These are phyloP conservation scores for Exophiala dermatitidis DNA, from an alignment of 2,329 filamentous ascomycete species.

Conservation along the genomic window DNA sequence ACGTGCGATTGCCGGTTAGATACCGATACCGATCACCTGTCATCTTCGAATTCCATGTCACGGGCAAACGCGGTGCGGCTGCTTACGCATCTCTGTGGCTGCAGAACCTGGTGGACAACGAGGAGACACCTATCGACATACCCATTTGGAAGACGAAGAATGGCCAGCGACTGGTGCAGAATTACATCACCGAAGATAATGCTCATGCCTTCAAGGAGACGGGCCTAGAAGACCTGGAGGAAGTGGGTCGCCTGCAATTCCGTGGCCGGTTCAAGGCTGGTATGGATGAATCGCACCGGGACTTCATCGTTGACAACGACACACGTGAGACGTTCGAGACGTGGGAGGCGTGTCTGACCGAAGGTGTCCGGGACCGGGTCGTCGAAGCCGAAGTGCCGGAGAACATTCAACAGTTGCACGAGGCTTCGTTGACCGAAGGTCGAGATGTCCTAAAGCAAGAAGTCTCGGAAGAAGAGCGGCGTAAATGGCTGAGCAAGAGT, in stretches of 20 bases:
- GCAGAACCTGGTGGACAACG: constrained; percentile 72
- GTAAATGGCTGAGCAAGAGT: constrained; percentile 69
- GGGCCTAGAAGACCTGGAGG: constrained; percentile 66
- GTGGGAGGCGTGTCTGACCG: constrained; percentile 84
- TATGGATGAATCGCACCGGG: constrained; percentile 76
- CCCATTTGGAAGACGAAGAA: constrained; percentile 83
- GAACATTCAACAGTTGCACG: constrained; percentile 66
- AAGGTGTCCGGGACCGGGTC: constrained; percentile 68
- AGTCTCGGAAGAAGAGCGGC: constrained; percentile 59
- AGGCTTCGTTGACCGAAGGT: constrained; percentile 69
- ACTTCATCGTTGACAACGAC: constrained; percentile 79
- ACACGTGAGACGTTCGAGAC: constrained; percentile 88
- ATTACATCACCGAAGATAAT: constrained; percentile 81
- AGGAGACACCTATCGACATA: constrained; percentile 70
- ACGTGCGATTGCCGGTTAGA: constrained; percentile 75
- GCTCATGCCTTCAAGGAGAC: constrained; percentile 54
- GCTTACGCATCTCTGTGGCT: constrained; percentile 81
- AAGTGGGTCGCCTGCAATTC: constrained; percentile 77
- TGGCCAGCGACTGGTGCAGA: constrained; percentile 70
- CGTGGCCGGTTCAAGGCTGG: constrained; percentile 77
- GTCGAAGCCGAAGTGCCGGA: constrained; percentile 69
- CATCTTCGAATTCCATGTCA: constrained; percentile 74
- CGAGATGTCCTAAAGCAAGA: constrained; percentile 72
- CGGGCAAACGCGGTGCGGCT: constrained; percentile 61
- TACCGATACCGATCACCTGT: constrained; percentile 84